phyloP scores from a whole-genome alignment of 2,329 filamentous ascomycete genomes.

The Metarhizium guizhouense region DNA sequence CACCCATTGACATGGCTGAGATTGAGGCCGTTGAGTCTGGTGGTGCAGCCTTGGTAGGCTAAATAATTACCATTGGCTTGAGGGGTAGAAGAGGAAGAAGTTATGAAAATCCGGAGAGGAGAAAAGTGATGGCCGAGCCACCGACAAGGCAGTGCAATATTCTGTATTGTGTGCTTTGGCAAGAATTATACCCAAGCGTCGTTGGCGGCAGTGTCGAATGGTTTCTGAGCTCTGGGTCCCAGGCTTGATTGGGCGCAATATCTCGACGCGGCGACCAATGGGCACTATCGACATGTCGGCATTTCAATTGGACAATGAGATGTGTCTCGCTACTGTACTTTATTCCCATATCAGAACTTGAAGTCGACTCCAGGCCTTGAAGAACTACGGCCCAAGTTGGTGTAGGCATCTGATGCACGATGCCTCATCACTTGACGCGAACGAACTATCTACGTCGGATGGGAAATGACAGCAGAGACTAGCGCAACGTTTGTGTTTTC shows the following conservation, averaged over 20 bases:
- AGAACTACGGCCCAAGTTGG: not conserved
- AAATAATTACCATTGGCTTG: slow-evolving; percentile 7
- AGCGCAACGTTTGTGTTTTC: not conserved
- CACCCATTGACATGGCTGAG: slow-evolving; percentile 67
- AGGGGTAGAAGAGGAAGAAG: not conserved
- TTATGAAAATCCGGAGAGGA: not conserved
- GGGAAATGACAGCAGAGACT: not conserved
- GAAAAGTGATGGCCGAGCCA: not conserved
- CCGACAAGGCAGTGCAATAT: not conserved
- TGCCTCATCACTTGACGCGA: not conserved
- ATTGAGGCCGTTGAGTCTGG: slow-evolving; percentile 95
- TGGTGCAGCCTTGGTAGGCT: slow-evolving; percentile 56
- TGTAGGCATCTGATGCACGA: not conserved
- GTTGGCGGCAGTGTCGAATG: not conserved
- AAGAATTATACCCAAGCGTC: not conserved
- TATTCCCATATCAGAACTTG: not conserved
- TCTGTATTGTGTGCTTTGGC: not conserved
- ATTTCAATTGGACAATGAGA: not conserved
- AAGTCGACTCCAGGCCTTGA: not conserved
- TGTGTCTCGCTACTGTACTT: not conserved
- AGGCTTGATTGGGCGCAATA: not conserved
- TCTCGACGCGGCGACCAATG: not conserved
- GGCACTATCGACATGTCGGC: not conserved
- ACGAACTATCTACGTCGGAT: not conserved
- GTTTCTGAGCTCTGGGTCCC: not conserved